A percentile compares a stretch with the other conserved stretches of the same genome.
phyloP scores from a whole-genome alignment of 1,139 yeast species.

The Hemisphaericaspora subhashii region DNA sequence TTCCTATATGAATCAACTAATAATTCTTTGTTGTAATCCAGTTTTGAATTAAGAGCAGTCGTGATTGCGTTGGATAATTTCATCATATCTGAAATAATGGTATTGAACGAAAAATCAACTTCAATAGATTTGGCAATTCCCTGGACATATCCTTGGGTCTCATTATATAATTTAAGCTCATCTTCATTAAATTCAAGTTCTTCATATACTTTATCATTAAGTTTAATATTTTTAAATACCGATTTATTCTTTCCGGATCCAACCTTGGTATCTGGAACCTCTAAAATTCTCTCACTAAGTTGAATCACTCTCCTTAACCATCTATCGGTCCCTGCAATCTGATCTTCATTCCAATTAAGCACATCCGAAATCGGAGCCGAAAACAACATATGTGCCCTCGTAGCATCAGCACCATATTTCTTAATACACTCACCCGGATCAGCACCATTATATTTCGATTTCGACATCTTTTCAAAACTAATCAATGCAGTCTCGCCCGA shows the following conservation, averaged over 20 bases:
- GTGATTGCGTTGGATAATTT: constrained; percentile 65
- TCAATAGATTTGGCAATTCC: constrained; percentile 61
- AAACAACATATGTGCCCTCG: constrained; percentile 90
- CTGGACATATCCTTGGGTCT: constrained; percentile 48
- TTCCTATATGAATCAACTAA: constrained; percentile 47
- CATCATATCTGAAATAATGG: constrained; percentile 88
- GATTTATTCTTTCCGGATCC: background rate
- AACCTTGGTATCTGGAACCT: constrained; percentile 2
- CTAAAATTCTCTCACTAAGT: constrained; percentile 28
- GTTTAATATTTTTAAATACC: constrained; percentile 16
- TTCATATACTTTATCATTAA: constrained; percentile 21
- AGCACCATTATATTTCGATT: constrained; percentile 91
- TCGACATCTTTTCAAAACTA: constrained; percentile 90
- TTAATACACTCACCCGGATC: constrained; percentile 78
- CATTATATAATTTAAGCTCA: constrained; percentile 61
- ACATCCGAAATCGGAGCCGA: constrained; percentile 87
- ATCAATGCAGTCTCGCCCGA: constrained; percentile 55
- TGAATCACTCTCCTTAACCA: constrained; percentile 71
- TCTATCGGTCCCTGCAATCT: constrained; percentile 81
- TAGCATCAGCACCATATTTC: constrained; percentile 91
- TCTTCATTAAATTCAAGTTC: constrained; percentile 29
- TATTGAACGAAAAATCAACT: constrained; percentile 66
- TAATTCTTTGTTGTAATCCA: constrained; percentile 26
- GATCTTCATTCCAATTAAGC: constrained; percentile 85
- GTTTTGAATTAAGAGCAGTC: constrained; percentile 31